Evolutionary conservation across 2,329 filamentous ascomycete genomes (phyloP).

Genomic region (Sclerotinia spermophila): DNA sequence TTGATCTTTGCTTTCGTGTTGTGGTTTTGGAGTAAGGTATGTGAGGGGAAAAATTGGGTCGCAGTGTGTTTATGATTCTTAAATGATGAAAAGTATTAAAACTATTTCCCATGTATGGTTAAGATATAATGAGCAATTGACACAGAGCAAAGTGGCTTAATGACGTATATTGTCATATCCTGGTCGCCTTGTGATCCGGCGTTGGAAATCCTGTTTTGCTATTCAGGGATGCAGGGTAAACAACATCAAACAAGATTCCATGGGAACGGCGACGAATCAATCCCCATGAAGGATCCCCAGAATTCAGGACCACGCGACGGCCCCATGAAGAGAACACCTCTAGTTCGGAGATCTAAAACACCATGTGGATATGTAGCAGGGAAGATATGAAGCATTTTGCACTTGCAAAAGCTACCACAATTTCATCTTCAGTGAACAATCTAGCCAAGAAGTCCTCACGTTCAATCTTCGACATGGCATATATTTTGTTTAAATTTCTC

Average conservation of each 20-base stretch:
- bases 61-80: not conserved
- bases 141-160: not conserved
- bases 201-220: constrained; percentile 13
- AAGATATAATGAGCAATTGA: not conserved
- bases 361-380: not conserved
- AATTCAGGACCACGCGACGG: not conserved
- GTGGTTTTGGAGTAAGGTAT: not conserved
- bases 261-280: constrained; percentile 2
- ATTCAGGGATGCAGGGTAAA: constrained; percentile 5
- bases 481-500: not conserved
- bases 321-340: not conserved
- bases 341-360: not conserved
- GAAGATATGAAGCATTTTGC: not conserved
- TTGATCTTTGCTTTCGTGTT: not conserved
- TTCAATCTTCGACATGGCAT: not conserved
- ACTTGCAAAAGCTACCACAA: not conserved
- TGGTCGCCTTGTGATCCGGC: not conserved
- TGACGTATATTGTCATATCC: constrained; percentile 7
- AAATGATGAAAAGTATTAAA: not conserved
- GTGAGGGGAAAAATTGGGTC: too few relatives aligned
- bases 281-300: not conserved
- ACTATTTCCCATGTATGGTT: too few relatives aligned
- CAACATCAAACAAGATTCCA: not conserved
- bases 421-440: not conserved
- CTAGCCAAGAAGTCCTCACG: not conserved